These are phyloP conservation scores for Plectranthus barbatus DNA, from an alignment of 257 asterid genomes.

Conservation along the genomic window DNA sequence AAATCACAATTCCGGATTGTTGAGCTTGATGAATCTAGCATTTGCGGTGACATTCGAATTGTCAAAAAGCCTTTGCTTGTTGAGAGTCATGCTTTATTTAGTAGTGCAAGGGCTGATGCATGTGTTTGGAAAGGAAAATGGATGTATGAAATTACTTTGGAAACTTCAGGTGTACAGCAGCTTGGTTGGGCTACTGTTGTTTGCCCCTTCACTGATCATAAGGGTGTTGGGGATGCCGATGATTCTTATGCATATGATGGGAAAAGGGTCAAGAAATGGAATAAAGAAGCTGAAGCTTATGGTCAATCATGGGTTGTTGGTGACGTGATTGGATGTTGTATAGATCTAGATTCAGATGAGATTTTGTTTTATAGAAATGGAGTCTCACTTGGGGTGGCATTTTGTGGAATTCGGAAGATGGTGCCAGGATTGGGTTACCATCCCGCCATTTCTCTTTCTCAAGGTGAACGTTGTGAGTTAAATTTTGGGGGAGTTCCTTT, in stretches of 20 bases:
- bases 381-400: slow-evolving; percentile 84
- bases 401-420: slow-evolving; percentile 77
- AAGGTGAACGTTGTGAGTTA: slow-evolving; percentile 90
- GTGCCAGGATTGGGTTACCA: slow-evolving; percentile 96
- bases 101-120: slow-evolving; percentile 78
- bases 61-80: slow-evolving; percentile 60
- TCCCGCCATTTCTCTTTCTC: slow-evolving; percentile 94
- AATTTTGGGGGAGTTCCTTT: slow-evolving; percentile 87
- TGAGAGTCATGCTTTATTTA: slow-evolving; percentile 84
- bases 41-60: slow-evolving; percentile 72
- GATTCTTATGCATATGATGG: slow-evolving; percentile 97
- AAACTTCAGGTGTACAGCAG: slow-evolving; percentile 90
- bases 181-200: slow-evolving; percentile 91
- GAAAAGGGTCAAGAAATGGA: slow-evolving; percentile 86
- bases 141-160: slow-evolving; percentile 97
- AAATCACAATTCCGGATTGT: slow-evolving; percentile 35
- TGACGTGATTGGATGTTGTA: slow-evolving; percentile 93
- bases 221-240: slow-evolving; percentile 92
- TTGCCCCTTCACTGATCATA: slow-evolving; percentile 79
- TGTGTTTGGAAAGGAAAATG: slow-evolving; percentile 98
- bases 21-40: slow-evolving; percentile 68
- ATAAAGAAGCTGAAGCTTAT: slow-evolving; percentile 61
- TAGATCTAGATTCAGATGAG: slow-evolving; percentile 72
- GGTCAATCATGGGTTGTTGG: slow-evolving; percentile 97
- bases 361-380: slow-evolving; percentile 79